These are phyloP conservation scores for Colletotrichum viniferum DNA, from an alignment of 2,329 filamentous ascomycete species.

Conservation along the genomic window DNA sequence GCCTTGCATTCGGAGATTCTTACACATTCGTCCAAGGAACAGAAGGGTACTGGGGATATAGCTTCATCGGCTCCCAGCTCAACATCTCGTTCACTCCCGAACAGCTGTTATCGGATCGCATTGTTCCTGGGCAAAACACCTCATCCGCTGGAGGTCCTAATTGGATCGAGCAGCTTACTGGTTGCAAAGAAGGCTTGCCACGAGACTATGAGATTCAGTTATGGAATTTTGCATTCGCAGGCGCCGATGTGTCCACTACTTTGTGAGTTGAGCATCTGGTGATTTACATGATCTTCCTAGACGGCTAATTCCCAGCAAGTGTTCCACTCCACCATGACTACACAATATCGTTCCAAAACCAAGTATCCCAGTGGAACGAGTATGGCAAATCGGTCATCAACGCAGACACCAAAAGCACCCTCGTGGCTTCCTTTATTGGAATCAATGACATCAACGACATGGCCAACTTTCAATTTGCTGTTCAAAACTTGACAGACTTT, in stretches of 20 bases:
- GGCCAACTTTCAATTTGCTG: neutral
- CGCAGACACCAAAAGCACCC: constrained; percentile 36
- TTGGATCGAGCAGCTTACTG: constrained; percentile 58
- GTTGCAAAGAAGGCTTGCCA: constrained; percentile 49
- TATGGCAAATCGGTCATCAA: constrained; percentile 30
- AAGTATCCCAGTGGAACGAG: constrained; percentile 50
- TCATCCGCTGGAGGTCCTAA: constrained; percentile 57
- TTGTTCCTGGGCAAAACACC: constrained; percentile 51
- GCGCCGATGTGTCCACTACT: constrained; percentile 41
- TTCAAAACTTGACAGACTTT: neutral
- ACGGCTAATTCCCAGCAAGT: constrained; percentile 23
- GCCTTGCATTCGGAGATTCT: constrained; percentile 54
- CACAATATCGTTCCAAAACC: constrained; percentile 47
- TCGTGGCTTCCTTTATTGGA: constrained; percentile 59
- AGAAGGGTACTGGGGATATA: constrained; percentile 52
- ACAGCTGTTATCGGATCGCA: constrained; percentile 49
- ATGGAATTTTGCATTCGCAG: constrained; percentile 62
- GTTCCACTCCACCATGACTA: constrained; percentile 56
- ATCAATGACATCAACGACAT: constrained; percentile 60
- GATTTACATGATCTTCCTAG: accelerated
- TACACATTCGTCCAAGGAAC: constrained; percentile 60
- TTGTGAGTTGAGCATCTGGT: neutral
- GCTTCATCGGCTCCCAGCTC: constrained; percentile 58
- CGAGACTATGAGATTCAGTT: constrained; percentile 49
- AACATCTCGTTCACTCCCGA: constrained; percentile 47